Evolutionary conservation across 2,329 filamentous ascomycete species (phyloP), one percentile per base, ranked within the genome.

Genomic region (Trichoderma koningiopsis): DNA sequence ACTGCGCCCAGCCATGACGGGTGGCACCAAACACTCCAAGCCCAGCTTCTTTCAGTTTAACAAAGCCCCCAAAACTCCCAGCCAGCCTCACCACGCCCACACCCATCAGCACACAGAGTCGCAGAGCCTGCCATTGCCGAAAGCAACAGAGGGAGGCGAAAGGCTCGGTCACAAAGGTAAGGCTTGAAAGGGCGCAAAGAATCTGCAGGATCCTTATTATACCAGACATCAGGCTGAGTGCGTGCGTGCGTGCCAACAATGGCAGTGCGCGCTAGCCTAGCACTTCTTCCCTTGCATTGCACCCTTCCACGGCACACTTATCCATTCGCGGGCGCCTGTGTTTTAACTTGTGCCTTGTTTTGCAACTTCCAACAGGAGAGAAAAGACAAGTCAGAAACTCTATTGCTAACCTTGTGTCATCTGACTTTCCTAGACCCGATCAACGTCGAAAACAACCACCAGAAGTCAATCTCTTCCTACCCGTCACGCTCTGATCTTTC

Each of bases 401-500:
- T 68, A 27, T 53, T 22, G 63, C 68, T 68, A 62, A 68, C 57
- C 35, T 62, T 58, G 19, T 33, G 55, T 57, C 55, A 59, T 68
- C 19, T 61, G 33, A 19, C 31, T 27, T 64, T 43, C 37, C 56
- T 68, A 76, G 77, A 74, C 71, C 72, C 74, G 31, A 74, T 75
- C 47, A 73, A 74, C 70, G 73, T 74, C 53, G 75, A 78, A 56
- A 77, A 77, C 66, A 73, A 78, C 65, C 74, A 78, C 67, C 78
- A 82, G 72, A 83, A 81, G 75, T 77, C 80, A 47, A 75, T 76
- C 61, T 76, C 81, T 58, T 78, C 81, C 71, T 75, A 82, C 67
- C 81, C 83, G 49, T 83, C 85, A 58, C 83, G 79, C 74, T 86
- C 87, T 71, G 84, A 88, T 70, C 75, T 85, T 53, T 87, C 87